Conservation (phyloP, 2,329 filamentous ascomycete species). For the Furcasterigmium furcatum region DNA sequence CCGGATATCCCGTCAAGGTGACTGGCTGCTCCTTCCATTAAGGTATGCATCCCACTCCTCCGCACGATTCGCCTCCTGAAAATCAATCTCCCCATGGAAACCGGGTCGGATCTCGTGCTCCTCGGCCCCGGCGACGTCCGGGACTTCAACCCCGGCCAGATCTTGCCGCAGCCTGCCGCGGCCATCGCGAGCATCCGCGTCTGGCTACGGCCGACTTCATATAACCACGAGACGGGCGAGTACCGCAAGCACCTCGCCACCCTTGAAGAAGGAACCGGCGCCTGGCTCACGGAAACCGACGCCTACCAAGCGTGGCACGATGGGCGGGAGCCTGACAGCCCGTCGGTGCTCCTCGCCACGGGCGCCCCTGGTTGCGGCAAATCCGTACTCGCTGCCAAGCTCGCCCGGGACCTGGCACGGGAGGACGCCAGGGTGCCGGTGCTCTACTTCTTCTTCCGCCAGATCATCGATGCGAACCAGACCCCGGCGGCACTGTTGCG, state of each 20-base stretch:
- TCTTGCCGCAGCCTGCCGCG: too few relatives aligned
- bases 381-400: conserved; percentile 4
- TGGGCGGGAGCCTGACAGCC: neutral
- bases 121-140: too few relatives aligned
- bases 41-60: too few relatives aligned
- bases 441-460: conserved; percentile 34
- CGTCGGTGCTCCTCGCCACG: neutral
- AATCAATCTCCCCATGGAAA: too few relatives aligned
- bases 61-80: too few relatives aligned
- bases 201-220: conserved; percentile 28
- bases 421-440: conserved; percentile 18
- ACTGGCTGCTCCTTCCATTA: too few relatives aligned
- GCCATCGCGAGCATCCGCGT: too few relatives aligned
- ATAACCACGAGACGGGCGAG: conserved; percentile 19
- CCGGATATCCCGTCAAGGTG: too few relatives aligned
- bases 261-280: conserved; percentile 14
- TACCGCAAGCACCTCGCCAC: conserved; percentile 19
- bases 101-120: too few relatives aligned
- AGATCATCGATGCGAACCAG: conserved; percentile 32
- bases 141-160: too few relatives aligned
- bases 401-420: neutral
- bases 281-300: conserved; percentile 7
- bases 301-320: neutral
- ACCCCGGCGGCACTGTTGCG: conserved; percentile 21
- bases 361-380: conserved; percentile 31